Evolutionary conservation across 1,139 yeast species (phyloP).

Genomic region (Zygosaccharomyces sapae): DNA sequence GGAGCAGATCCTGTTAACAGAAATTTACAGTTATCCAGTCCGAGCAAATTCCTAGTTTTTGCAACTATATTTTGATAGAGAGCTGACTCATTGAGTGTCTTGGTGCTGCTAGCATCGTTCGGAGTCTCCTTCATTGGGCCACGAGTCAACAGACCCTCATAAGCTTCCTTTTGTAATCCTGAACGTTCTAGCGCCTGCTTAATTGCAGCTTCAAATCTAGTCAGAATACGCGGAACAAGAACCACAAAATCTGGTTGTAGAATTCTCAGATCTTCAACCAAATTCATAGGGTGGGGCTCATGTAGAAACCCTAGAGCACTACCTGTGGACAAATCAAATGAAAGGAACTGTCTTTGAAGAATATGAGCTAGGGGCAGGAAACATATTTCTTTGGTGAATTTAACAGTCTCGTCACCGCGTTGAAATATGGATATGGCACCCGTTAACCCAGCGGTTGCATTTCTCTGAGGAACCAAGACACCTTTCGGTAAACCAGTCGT

Average conservation of each 20-base stretch:
- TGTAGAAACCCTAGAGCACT: conserved; percentile 46
- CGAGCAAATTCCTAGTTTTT: conserved; percentile 53
- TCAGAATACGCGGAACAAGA: conserved; percentile 64
- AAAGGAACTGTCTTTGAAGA: conserved; percentile 45
- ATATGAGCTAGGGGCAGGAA: conserved; percentile 72
- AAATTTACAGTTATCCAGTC: conserved; percentile 48
- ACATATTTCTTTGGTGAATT: conserved; percentile 33
- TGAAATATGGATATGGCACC: conserved; percentile 29
- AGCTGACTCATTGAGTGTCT: conserved; percentile 35
- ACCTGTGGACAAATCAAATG: conserved; percentile 35
- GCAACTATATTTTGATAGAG: conserved; percentile 49
- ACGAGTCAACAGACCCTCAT: conserved; percentile 27
- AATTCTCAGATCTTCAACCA: conserved; percentile 54
- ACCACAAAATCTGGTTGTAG: conserved; percentile 52
- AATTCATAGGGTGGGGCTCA: conserved; percentile 40
- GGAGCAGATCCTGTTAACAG: conserved; percentile 73
- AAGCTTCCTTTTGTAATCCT: conserved; percentile 36
- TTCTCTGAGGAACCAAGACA: conserved; percentile 56
- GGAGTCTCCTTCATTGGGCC: background rate
- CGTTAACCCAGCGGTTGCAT: conserved; percentile 49
- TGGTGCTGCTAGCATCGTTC: conserved; percentile 30
- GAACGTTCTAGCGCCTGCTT: conserved; percentile 39
- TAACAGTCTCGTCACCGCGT: conserved; percentile 17
- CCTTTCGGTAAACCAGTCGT: conserved; percentile 77
- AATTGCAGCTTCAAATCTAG: conserved; percentile 55